Percentiles rank a stretch among this genome's conserved stretches.
Evolutionary conservation across 208 protist genomes (phyloP).

Genomic region (Leishmania major): DNA sequence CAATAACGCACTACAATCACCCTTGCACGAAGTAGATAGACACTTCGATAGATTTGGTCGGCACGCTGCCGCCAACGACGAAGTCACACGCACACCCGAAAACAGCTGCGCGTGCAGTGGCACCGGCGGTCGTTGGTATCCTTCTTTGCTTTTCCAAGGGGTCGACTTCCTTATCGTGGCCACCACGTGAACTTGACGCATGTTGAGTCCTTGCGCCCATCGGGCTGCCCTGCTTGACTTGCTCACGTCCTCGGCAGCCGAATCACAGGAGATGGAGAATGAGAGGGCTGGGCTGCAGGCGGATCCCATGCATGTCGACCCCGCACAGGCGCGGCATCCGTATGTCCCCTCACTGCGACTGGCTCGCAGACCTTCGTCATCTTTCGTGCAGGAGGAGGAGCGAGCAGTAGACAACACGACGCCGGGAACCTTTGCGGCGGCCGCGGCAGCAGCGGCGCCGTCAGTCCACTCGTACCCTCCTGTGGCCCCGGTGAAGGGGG

Average conservation of each 20-base stretch:
- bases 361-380: neutral
- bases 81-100: neutral
- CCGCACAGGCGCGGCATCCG: neutral
- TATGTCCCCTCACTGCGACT: conserved; percentile 4
- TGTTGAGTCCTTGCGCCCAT: conserved; percentile 39
- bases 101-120: neutral
- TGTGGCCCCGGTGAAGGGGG: neutral
- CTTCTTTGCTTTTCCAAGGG: neutral
- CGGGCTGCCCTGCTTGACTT: conserved; percentile 47
- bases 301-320: neutral
- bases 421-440: neutral
- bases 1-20: neutral
- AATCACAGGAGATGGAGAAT: neutral
- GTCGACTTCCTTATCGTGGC: neutral
- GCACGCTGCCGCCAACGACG: neutral
- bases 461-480: neutral
- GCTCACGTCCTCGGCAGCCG: conserved; percentile 26
- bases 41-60: neutral
- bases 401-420: neutral
- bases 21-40: neutral
- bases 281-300: neutral
- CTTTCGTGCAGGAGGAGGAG: neutral
- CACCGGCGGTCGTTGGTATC: neutral
- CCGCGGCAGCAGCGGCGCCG: neutral
- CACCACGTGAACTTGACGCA: neutral